A percentile compares a stretch with the other conserved stretches of the same genome.
Evolutionary conservation across 2,329 filamentous ascomycete species (phyloP).

Genomic region (Pseudocercospora fuligena): DNA sequence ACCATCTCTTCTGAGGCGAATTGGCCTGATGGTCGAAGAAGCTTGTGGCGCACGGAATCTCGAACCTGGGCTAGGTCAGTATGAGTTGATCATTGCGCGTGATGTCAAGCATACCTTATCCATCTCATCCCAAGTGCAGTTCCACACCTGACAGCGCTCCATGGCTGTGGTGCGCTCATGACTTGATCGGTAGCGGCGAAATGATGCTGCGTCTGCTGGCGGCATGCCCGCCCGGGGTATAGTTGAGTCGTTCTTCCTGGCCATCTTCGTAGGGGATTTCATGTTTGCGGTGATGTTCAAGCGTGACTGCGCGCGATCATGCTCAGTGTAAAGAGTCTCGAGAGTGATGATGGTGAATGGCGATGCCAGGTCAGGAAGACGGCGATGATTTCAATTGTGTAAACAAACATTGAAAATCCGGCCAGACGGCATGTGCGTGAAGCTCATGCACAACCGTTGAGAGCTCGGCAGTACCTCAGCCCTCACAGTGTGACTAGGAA

Average conservation of each 20-base stretch:
- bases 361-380: not conserved
- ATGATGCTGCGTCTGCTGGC: not conserved
- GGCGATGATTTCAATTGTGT: not conserved
- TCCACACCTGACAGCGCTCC: not conserved
- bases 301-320: not conserved
- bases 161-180: not conserved
- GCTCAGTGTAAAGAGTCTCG: not conserved
- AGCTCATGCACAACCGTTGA: not conserved
- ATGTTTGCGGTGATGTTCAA: not conserved
- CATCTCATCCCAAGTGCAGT: not conserved
- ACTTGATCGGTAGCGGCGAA: not conserved
- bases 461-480: not conserved
- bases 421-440: not conserved
- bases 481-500: too few relatives aligned
- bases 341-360: not conserved
- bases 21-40: not conserved
- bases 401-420: not conserved
- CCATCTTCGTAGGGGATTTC: not conserved
- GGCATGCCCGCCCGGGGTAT: not conserved
- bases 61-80: not conserved
- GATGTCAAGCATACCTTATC: not conserved
- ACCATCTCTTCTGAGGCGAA: not conserved
- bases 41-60: not conserved
- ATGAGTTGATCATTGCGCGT: not conserved
- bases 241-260: not conserved